Conservation (phyloP, 495 filamentous ascomycete genomes). For the Penicillium psychrofluorescens region DNA sequence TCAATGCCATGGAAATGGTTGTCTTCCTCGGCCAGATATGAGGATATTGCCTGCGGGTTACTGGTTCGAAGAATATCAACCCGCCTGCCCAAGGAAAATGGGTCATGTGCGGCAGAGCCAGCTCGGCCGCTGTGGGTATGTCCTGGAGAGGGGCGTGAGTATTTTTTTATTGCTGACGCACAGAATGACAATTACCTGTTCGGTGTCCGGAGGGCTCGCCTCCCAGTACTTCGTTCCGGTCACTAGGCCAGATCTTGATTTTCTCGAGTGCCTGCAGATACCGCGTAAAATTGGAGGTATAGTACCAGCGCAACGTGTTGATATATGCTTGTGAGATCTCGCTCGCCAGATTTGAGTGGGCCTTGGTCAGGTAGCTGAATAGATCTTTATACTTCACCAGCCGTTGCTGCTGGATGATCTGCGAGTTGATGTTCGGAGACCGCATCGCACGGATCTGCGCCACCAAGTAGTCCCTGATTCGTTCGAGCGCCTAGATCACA, state of each 20-base stretch:
- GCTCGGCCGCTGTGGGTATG: conserved; percentile 29
- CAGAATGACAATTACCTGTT: conserved; percentile 24
- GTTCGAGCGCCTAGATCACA: conserved; percentile 66
- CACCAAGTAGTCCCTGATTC: conserved; percentile 90
- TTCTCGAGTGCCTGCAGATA: conserved; percentile 80
- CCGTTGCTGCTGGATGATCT: conserved; percentile 86
- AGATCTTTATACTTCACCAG: conserved; percentile 83
- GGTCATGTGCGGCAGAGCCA: conserved; percentile 67
- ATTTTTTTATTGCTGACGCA: background rate
- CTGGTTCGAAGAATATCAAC: conserved; percentile 67
- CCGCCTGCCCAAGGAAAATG: conserved; percentile 79
- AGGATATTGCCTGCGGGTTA: conserved; percentile 65
- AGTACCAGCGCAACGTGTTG: conserved; percentile 99
- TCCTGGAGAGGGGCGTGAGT: conserved; percentile 2
- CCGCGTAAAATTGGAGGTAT: conserved; percentile 81
- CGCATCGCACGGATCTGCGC: conserved; percentile 87
- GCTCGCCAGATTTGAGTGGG: conserved; percentile 70
- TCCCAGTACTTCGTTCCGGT: conserved; percentile 79
- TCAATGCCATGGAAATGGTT: conserved; percentile 80
- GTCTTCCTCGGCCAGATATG: conserved; percentile 84
- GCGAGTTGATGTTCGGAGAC: conserved; percentile 91
- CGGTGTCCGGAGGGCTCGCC: conserved; percentile 63
- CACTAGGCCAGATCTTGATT: conserved; percentile 72
- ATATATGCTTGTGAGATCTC: conserved; percentile 92
- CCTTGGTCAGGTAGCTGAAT: conserved; percentile 72